Evolutionary conservation across 140 eudicot genomes (phyloP).

Genomic region (Stevia rebaudiana): DNA sequence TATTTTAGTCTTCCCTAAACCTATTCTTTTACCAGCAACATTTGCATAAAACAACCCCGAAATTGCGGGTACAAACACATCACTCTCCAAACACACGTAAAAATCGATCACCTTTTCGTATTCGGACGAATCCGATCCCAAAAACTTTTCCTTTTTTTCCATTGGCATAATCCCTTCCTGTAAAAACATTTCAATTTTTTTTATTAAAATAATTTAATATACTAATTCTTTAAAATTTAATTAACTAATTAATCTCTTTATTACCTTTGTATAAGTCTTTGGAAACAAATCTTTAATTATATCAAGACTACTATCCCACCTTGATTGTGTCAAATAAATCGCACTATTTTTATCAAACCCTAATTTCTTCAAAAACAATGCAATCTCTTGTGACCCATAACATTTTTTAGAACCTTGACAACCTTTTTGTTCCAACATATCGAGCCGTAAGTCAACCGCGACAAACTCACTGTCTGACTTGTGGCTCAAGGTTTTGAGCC

Average conservation of each 20-base stretch:
- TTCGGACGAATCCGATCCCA: constrained; percentile 54
- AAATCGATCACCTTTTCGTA: constrained; percentile 82
- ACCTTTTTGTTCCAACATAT: constrained; percentile 79
- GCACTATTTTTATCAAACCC: constrained; percentile 78
- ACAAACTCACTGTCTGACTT: constrained; percentile 77
- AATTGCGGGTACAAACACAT: constrained; percentile 84
- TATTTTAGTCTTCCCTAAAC: constrained; percentile 76
- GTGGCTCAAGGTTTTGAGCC: constrained; percentile 69
- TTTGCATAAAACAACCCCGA: constrained; percentile 95
- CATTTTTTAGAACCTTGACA: constrained; percentile 88
- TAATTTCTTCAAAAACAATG: constrained; percentile 57
- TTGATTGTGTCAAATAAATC: constrained; percentile 75
- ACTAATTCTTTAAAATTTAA: background rate
- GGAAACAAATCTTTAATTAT: constrained; percentile 76
- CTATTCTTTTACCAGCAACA: constrained; percentile 90
- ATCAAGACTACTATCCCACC: constrained; percentile 90
- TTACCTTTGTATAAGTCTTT: constrained; percentile 84
- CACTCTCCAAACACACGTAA: constrained; percentile 71
- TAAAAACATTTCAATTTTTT: constrained; percentile 8
- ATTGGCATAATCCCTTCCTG: constrained; percentile 90
- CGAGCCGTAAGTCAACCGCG: constrained; percentile 84
- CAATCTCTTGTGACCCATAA: constrained; percentile 71
- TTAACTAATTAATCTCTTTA: background rate
- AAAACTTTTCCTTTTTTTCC: constrained; percentile 63
- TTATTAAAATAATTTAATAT: too few relatives aligned